phyloP scores from a whole-genome alignment of 2,329 filamentous ascomycete genomes.

The Diaporthe sp. region DNA sequence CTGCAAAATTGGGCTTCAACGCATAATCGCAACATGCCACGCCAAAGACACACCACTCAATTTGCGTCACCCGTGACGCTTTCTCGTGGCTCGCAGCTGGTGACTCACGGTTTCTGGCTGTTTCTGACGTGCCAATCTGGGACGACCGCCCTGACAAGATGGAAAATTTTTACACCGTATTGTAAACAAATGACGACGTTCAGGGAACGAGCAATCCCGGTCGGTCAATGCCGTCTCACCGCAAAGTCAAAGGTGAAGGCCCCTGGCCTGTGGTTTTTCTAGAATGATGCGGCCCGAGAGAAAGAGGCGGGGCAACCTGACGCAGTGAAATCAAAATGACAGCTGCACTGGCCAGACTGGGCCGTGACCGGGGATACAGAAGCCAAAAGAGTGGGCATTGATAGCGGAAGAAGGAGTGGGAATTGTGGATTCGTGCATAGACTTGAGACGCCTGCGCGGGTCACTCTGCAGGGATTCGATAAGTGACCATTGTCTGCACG shows the following conservation, averaged over 20 bases:
- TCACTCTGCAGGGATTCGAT: conserved; percentile 24
- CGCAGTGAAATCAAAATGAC: conserved; percentile 32
- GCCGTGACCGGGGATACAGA: conserved; percentile 18
- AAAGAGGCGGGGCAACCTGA: conserved; percentile 25
- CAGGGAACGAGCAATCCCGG: conserved; percentile 25
- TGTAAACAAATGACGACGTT: conserved; percentile 17
- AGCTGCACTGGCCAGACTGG: conserved; percentile 32
- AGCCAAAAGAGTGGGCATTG: conserved; percentile 33
- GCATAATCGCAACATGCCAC: conserved; percentile 34
- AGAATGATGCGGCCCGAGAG: conserved; percentile 33
- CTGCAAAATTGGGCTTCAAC: conserved; percentile 35
- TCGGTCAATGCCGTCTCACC: conserved; percentile 24
- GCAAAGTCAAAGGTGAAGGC: conserved; percentile 30
- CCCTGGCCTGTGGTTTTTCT: conserved; percentile 28
- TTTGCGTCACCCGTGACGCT: conserved; percentile 31
- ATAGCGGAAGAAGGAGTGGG: conserved; percentile 25
- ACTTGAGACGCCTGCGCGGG: conserved; percentile 26
- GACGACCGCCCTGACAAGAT: background rate
- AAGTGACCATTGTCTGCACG: conserved; percentile 28
- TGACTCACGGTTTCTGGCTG: conserved; percentile 16
- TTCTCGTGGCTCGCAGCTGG: background rate
- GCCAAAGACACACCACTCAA: conserved; percentile 11
- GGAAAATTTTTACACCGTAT: conserved; percentile 3
- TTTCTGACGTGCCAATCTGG: background rate
- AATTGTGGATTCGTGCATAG: conserved; percentile 31